Evolutionary conservation across 169 alveolate species (phyloP).

Genomic region (Cryptosporidium tyzzeri): DNA sequence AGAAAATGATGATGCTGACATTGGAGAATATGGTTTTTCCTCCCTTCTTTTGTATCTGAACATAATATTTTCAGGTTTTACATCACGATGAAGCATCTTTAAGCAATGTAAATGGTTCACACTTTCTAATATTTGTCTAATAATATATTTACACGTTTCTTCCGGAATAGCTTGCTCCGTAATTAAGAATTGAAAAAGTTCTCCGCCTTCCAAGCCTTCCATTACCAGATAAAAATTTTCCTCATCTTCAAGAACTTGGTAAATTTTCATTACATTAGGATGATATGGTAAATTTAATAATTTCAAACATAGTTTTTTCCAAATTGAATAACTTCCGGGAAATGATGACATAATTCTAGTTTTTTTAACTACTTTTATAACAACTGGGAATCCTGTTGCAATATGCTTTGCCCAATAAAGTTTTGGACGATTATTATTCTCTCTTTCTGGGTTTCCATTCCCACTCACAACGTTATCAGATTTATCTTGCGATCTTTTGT

Average conservation of each 20-base stretch:
- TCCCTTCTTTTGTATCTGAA: slow-evolving; percentile 78
- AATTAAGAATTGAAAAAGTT: slow-evolving; percentile 88
- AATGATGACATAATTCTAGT: slow-evolving; percentile 66
- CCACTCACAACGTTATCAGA: neutral
- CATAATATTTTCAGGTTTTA: slow-evolving; percentile 89
- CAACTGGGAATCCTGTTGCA: slow-evolving; percentile 75
- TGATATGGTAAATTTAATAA: slow-evolving; percentile 84
- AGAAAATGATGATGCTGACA: slow-evolving; percentile 80
- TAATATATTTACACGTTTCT: slow-evolving; percentile 88
- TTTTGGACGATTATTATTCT: slow-evolving; percentile 41
- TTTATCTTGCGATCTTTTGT: slow-evolving; percentile 62
- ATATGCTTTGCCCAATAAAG: slow-evolving; percentile 74
- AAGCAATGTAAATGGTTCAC: slow-evolving; percentile 86
- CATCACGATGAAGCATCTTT: slow-evolving; percentile 86
- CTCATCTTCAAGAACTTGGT: slow-evolving; percentile 89
- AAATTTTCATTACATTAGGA: slow-evolving; percentile 86
- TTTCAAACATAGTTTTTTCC: slow-evolving; percentile 88
- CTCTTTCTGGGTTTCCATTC: slow-evolving; percentile 9
- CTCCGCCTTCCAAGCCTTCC: slow-evolving; percentile 91
- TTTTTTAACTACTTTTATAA: slow-evolving; percentile 62
- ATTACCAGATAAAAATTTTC: slow-evolving; percentile 85
- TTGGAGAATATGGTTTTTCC: slow-evolving; percentile 71
- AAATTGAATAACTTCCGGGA: slow-evolving; percentile 74
- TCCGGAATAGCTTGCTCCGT: slow-evolving; percentile 90
- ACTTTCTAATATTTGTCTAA: slow-evolving; percentile 87